Percentiles rank a stretch among this genome's conserved stretches.
Conservation (phyloP, 352 stramenopile species). For the Phytophthora rubi region DNA sequence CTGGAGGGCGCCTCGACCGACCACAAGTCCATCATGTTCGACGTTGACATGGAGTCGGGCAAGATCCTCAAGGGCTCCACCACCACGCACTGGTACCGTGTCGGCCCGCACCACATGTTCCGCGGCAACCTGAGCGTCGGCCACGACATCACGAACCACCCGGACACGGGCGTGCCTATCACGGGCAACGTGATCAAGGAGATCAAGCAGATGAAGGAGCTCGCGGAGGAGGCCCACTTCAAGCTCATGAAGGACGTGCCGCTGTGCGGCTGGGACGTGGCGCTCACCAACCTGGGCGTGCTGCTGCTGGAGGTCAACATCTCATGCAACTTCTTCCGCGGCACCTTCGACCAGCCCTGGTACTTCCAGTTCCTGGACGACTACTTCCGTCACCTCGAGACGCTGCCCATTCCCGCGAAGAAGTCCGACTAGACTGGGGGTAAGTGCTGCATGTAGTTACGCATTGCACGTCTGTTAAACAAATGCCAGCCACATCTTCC, state of each 20-base stretch:
- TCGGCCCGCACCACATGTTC: constrained; percentile 81
- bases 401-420: constrained; percentile 52
- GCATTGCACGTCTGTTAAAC: constrained; percentile 24
- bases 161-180: constrained; percentile 87
- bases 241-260: constrained; percentile 94
- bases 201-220: constrained; percentile 85
- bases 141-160: constrained; percentile 91
- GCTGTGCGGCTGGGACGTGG: constrained; percentile 93
- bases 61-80: constrained; percentile 95
- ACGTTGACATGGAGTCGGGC: constrained; percentile 95
- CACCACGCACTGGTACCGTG: constrained; percentile 97
- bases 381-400: constrained; percentile 84
- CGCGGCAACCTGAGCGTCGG: constrained; percentile 79
- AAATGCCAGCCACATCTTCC: constrained; percentile 4
- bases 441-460: background rate
- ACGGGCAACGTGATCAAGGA: constrained; percentile 91
- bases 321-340: constrained; percentile 96
- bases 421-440: constrained; percentile 46
- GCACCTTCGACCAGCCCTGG: constrained; percentile 87
- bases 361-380: constrained; percentile 90
- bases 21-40: constrained; percentile 98
- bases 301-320: constrained; percentile 92
- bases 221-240: constrained; percentile 88
- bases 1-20: constrained; percentile 90
- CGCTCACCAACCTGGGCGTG: constrained; percentile 91